Evolutionary conservation across 2,329 filamentous ascomycete species (phyloP), one percentile per base, ranked within the genome.

Genomic region (Pseudocercospora macadamiae): DNA sequence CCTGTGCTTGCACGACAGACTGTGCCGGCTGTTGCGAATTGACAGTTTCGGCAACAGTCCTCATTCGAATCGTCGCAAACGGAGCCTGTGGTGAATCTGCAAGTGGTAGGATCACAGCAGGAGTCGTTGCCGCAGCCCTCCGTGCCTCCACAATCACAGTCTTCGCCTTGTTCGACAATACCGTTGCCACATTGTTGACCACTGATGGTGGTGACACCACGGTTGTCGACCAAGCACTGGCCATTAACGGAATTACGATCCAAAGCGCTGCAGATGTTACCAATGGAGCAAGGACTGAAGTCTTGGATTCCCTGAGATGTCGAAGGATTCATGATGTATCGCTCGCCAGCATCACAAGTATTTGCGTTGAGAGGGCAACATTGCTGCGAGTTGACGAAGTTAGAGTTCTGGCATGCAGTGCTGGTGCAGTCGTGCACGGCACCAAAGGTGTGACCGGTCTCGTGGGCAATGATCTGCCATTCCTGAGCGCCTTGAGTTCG

Each of bases 391-490:
- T 76, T 80, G 64, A 87, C 82, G 1, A 77, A 76, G 34, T 85
- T 84, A 18, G 84, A 81, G 59, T 90, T 82, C 5, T 70, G 68
- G 72, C 93, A 97, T 2, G 88, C 83, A n/a, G 75, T 62, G 0
- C 79, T 72, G 2, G 86, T 89, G 75, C 95, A 99, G 75, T 99
- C 95, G 75, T 99, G 95, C 8, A 97, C 91, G 4, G 93, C 95
- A 45, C 93, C 93, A 74, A 96, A 97, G 0, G 92, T 97, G 74
- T 97, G 93, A 1, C 93, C 93, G 2, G 88, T 88, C 75, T 97
- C 93, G 73, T 97, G 93, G 26, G 93, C 93, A 75, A 97, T 91
- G 59, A 97, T 89, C 73, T 97, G 92, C 93, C 93, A 97, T 72
- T 96, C 93, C 2, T 86, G 89, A 19, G 84, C 82, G 28, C 72